Percentiles rank a stretch among this genome's conserved stretches.
These are phyloP conservation scores for Talaromyces sp. DNA, from an alignment of 2,329 filamentous ascomycete genomes.

Conservation along the genomic window DNA sequence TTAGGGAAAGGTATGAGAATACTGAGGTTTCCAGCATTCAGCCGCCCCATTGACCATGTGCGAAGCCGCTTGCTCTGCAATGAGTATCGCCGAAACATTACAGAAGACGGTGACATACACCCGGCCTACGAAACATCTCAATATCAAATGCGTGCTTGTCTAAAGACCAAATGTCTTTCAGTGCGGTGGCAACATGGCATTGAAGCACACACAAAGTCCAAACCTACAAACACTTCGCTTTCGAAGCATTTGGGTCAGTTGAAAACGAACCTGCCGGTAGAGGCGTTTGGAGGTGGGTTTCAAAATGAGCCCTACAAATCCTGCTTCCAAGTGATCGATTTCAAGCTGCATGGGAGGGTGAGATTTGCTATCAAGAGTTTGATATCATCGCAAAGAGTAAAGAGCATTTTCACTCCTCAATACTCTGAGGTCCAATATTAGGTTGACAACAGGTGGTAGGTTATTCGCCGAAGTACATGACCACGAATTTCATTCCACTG, in stretches of 20 bases:
- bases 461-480: no score
- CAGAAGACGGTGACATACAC: no score
- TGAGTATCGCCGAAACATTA: not conserved
- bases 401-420: not conserved
- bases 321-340: not conserved
- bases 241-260: not conserved
- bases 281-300: not conserved
- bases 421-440: not conserved
- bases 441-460: no score
- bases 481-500: no score
- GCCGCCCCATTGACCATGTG: no score
- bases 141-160: no score
- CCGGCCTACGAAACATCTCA: no score
- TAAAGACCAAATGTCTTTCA: no score
- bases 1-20: not conserved
- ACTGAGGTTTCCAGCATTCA: not conserved
- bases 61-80: not conserved
- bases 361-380: not conserved
- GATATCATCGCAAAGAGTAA: not conserved
- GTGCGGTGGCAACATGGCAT: no score
- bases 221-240: not conserved
- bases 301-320: not conserved
- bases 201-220: not conserved
- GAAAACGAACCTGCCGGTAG: not conserved
- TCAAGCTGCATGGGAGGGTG: not conserved